A percentile compares a stretch with the other conserved stretches of the same genome.
Evolutionary conservation across 163 green algal genomes (phyloP).

Genomic region (Volvox carteri): DNA sequence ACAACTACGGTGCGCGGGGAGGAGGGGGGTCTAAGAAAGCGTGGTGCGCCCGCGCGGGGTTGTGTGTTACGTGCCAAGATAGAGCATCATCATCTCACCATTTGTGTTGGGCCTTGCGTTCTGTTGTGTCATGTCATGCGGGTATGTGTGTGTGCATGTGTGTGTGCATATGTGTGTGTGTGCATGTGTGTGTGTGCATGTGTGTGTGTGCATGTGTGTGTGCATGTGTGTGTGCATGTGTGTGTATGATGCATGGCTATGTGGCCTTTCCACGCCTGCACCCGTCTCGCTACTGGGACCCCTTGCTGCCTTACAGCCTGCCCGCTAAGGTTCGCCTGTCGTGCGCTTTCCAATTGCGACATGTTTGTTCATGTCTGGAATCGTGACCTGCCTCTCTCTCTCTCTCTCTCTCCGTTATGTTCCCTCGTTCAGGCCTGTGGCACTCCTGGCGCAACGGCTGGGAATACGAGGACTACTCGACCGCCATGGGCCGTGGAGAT

Average conservation of each 20-base stretch:
- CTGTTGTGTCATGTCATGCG: background rate
- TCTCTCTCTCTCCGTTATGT: no score
- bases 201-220: background rate
- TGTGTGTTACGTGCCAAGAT: background rate
- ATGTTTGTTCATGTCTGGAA: no score
- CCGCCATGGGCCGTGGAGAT: constrained; percentile 17
- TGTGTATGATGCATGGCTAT: background rate
- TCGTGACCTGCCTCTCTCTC: no score
- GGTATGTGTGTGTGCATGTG: background rate
- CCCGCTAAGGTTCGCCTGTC: no score
- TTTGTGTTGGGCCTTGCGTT: background rate
- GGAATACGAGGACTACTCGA: constrained; percentile 15
- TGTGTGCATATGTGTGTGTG: background rate
- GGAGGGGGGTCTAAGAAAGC: background rate
- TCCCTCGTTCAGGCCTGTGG: constrained; percentile 10
- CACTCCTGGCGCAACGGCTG: constrained; percentile 21
- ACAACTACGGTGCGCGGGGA: constrained; percentile 3
- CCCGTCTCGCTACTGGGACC: background rate
- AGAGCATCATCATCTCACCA: background rate
- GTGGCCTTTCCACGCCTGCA: background rate
- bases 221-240: background rate
- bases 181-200: background rate
- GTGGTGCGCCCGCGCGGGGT: background rate
- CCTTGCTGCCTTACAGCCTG: background rate
- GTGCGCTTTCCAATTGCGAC: no score